Percentiles rank a stretch among this genome's conserved stretches.
Conservation (phyloP, 352 stramenopile species). For the Thraustotheca clavata region DNA sequence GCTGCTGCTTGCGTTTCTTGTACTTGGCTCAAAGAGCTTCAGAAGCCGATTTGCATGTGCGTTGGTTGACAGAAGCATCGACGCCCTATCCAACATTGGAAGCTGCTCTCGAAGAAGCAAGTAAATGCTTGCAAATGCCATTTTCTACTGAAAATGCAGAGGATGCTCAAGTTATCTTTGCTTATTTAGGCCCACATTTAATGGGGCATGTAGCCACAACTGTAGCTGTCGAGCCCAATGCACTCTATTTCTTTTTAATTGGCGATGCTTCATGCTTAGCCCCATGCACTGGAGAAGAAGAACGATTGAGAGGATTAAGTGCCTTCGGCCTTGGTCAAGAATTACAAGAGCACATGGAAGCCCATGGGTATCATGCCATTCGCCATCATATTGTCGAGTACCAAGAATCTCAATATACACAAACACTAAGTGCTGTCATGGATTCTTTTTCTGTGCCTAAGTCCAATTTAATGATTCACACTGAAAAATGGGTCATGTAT, state of each 20-base stretch:
- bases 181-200: slow-evolving; percentile 28
- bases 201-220: slow-evolving; percentile 27
- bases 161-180: neutral
- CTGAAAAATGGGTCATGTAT: slow-evolving; percentile 78
- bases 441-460: slow-evolving; percentile 55
- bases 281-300: slow-evolving; percentile 39
- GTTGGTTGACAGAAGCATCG: neutral
- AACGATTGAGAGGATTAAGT: slow-evolving; percentile 51
- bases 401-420: slow-evolving; percentile 24
- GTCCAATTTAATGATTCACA: slow-evolving; percentile 74
- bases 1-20: slow-evolving; percentile 55
- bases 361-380: slow-evolving; percentile 38
- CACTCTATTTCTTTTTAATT: slow-evolving; percentile 40
- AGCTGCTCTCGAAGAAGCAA: neutral
- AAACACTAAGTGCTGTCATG: slow-evolving; percentile 42
- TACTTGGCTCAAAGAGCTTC: slow-evolving; percentile 29
- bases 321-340: slow-evolving; percentile 74
- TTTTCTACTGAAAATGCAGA: neutral
- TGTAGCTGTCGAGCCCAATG: neutral
- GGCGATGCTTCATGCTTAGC: slow-evolving; percentile 62
- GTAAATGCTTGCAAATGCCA: neutral
- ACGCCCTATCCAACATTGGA: neutral
- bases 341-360: slow-evolving; percentile 38
- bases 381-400: slow-evolving; percentile 74
- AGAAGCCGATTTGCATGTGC: neutral